Evolutionary conservation across 495 filamentous ascomycete species (phyloP).

Genomic region (Podospora pseudoanserina): DNA sequence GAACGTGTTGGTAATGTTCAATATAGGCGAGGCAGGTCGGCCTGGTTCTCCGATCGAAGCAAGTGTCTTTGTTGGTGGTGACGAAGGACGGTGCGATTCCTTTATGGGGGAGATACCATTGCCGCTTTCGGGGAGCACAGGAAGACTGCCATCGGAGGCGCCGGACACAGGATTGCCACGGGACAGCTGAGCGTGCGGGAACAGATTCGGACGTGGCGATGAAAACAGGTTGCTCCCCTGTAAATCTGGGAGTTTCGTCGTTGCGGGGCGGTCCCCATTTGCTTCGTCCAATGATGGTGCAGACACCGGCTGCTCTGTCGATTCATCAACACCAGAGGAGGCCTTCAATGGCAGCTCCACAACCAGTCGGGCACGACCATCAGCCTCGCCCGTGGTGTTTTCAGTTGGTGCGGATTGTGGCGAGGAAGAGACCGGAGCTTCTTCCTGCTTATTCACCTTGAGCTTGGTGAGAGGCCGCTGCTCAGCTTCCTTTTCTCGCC

Average conservation of each 20-base stretch:
- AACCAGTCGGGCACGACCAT: constrained; percentile 10
- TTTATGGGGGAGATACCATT: constrained; percentile 31
- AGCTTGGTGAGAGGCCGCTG: constrained; percentile 61
- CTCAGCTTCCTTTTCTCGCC: constrained; percentile 36
- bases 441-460: constrained; percentile 61
- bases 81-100: constrained; percentile 27
- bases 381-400: constrained; percentile 1
- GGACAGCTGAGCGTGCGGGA: constrained; percentile 30
- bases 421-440: constrained; percentile 17
- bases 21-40: not conserved
- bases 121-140: constrained; percentile 28
- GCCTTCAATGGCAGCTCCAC: constrained; percentile 21
- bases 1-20: constrained; percentile 23
- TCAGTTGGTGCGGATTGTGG: constrained; percentile 10
- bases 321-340: not conserved
- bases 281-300: not conserved
- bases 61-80: constrained; percentile 35
- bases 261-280: not conserved
- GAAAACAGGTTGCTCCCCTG: constrained; percentile 39
- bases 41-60: constrained; percentile 16
- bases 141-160: constrained; percentile 20
- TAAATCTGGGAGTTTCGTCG: constrained; percentile 10
- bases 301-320: not conserved
- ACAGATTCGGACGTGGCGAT: constrained; percentile 42
- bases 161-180: not conserved